Evolutionary conservation across 225 moss, liverwort and hornwort genomes (phyloP).

Genomic region (Marchantia paleacea): DNA sequence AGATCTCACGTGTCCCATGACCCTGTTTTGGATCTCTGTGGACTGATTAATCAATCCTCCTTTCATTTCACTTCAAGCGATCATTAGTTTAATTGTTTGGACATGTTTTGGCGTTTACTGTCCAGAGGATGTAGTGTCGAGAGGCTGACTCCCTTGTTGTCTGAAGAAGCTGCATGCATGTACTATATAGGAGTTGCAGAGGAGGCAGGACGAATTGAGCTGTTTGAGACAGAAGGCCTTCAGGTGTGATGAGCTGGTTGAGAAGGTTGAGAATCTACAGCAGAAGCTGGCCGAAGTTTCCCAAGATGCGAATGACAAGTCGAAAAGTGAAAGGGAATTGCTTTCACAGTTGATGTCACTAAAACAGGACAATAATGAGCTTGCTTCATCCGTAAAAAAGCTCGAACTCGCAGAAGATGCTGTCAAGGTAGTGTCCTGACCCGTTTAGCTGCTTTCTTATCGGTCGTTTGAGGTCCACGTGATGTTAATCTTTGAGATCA

Average conservation of each 20-base stretch:
- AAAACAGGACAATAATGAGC: slow-evolving; percentile 49
- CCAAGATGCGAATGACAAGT: slow-evolving; percentile 28
- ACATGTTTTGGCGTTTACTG: neutral
- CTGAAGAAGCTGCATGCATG: neutral
- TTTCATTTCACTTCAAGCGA: neutral
- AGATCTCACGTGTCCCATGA: no score
- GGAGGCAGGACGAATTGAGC: slow-evolving; percentile 42
- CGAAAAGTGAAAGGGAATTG: slow-evolving; percentile 31
- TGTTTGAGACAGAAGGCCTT: slow-evolving; percentile 33
- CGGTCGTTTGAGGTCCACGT: neutral
- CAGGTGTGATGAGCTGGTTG: slow-evolving; percentile 30
- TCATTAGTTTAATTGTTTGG: neutral
- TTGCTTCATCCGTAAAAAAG: slow-evolving; percentile 37
- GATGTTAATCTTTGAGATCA: neutral
- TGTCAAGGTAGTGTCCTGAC: slow-evolving; percentile 44
- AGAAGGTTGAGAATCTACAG: slow-evolving; percentile 45
- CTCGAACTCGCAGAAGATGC: slow-evolving; percentile 47
- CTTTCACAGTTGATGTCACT: slow-evolving; percentile 26
- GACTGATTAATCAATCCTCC: neutral
- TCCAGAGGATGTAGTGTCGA: neutral
- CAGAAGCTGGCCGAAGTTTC: slow-evolving; percentile 21
- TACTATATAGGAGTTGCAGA: slow-evolving; percentile 30
- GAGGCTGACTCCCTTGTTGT: neutral
- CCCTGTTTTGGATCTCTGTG: no score
- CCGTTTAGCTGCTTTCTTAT: neutral